phyloP scores from a whole-genome alignment of 2,329 filamentous ascomycete species.

The Penicillium occitanis region DNA sequence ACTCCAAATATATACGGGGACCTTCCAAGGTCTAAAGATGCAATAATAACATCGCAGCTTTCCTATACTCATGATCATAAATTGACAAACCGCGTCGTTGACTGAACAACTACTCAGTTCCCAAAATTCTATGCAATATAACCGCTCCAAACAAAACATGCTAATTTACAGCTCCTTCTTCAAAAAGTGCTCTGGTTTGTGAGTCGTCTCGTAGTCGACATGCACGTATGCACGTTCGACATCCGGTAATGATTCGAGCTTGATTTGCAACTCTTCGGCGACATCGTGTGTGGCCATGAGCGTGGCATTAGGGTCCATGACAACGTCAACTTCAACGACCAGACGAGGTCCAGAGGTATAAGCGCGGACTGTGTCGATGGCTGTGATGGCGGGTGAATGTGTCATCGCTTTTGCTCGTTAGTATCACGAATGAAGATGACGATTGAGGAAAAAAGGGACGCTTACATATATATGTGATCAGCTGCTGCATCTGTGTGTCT shows the following conservation, averaged over 20 bases:
- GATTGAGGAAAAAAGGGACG: slow-evolving; percentile 14
- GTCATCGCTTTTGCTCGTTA: slow-evolving; percentile 62
- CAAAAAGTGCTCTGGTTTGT: slow-evolving; percentile 81
- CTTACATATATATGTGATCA: slow-evolving; percentile 88
- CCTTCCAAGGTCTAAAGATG: not conserved
- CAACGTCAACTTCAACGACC: slow-evolving; percentile 93
- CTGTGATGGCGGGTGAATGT: slow-evolving; percentile 74
- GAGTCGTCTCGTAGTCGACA: slow-evolving; percentile 94
- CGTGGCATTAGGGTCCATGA: slow-evolving; percentile 76
- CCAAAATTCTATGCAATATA: not conserved
- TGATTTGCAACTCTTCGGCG: slow-evolving; percentile 89
- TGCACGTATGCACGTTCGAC: slow-evolving; percentile 95
- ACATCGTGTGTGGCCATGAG: slow-evolving; percentile 85
- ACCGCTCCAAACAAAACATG: not conserved
- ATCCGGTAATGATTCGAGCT: slow-evolving; percentile 86
- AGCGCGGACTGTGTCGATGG: slow-evolving; percentile 92
- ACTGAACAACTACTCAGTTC: not conserved
- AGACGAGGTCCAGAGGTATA: slow-evolving; percentile 87
- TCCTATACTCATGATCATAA: too few species aligned
- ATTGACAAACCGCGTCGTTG: not conserved
- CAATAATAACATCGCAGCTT: not conserved
- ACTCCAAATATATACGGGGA: not conserved
- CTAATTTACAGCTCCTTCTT: slow-evolving; percentile 59
- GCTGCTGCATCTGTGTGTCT: slow-evolving; percentile 79
- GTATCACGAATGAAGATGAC: not conserved